phyloP scores from a whole-genome alignment of 495 filamentous ascomycete genomes.

The Clavariopsis aquatica region DNA sequence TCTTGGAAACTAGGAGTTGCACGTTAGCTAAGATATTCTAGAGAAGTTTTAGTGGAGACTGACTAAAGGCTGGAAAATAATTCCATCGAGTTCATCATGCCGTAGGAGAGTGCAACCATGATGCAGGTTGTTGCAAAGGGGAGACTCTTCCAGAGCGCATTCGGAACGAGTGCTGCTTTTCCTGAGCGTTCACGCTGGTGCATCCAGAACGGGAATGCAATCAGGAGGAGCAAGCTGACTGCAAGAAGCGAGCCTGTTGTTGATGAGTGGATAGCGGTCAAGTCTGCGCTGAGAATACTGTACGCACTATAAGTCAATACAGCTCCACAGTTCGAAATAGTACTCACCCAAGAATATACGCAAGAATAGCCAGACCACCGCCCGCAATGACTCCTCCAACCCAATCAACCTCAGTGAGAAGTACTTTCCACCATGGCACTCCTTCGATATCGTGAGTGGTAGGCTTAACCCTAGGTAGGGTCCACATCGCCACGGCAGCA shows the following conservation, averaged over 20 bases:
- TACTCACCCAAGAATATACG: constrained; percentile 38
- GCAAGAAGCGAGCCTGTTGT: constrained; percentile 49
- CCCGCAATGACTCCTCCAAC: constrained; percentile 50
- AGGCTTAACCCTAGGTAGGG: constrained; percentile 42
- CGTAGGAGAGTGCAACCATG: constrained; percentile 54
- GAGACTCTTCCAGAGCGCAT: constrained; percentile 55
- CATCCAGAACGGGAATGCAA: constrained; percentile 54
- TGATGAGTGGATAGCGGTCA: constrained; percentile 44
- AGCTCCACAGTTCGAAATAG: background rate
- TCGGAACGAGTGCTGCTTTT: constrained; percentile 56
- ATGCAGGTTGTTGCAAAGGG: constrained; percentile 55
- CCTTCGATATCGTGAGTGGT: constrained; percentile 34
- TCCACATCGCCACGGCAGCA: constrained; percentile 43
- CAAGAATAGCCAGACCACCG: constrained; percentile 42
- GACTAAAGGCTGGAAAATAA: constrained; percentile 51
- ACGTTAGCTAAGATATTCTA: too few relatives aligned
- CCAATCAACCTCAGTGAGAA: constrained; percentile 52
- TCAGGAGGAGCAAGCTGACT: constrained; percentile 46
- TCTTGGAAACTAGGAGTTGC: constrained; percentile 26
- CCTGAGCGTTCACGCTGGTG: constrained; percentile 46
- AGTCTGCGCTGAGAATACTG: constrained; percentile 43
- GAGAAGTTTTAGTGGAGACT: background rate
- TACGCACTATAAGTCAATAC: background rate
- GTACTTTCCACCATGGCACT: constrained; percentile 15
- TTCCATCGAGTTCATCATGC: constrained; percentile 54